Evolutionary conservation across 140 eudicot species (phyloP).

Genomic region (Anethum foeniculum): DNA sequence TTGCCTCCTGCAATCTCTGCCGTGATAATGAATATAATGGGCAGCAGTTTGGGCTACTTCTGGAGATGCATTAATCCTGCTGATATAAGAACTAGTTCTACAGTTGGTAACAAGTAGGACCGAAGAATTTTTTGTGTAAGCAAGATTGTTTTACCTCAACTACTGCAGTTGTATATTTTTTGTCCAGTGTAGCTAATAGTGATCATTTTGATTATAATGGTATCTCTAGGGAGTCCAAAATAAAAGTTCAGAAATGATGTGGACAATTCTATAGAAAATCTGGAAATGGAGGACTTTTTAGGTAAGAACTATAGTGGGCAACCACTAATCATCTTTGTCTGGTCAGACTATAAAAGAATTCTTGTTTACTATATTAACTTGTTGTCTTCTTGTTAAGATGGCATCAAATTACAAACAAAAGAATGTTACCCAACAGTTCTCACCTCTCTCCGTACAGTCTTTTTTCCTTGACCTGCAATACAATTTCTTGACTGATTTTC

Average conservation of each 20-base stretch:
- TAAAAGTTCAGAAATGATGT: not conserved
- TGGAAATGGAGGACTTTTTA: not conserved
- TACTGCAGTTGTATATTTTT: not conserved
- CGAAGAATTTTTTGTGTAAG: not conserved
- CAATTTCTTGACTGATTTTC: not conserved
- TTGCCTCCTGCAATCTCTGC: constrained; percentile 81
- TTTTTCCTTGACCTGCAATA: not conserved
- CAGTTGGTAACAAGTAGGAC: constrained; percentile 6
- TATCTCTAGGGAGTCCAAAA: not conserved
- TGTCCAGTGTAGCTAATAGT: not conserved
- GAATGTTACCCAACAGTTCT: not conserved
- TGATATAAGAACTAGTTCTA: constrained; percentile 18
- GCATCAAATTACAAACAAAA: not conserved
- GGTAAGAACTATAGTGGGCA: not conserved
- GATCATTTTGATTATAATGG: not conserved
- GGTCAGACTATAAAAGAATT: not conserved
- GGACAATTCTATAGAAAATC: not conserved
- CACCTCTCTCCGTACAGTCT: not conserved
- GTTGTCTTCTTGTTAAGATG: not conserved
- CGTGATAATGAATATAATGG: constrained; percentile 84
- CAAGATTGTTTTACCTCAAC: not conserved
- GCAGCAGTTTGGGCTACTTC: constrained; percentile 70
- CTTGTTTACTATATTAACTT: not conserved
- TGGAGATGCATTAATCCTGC: constrained; percentile 72
- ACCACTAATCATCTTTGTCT: not conserved